phyloP scores from a whole-genome alignment of 1,284 basidiomycete species.

The Sparassis latifolia region DNA sequence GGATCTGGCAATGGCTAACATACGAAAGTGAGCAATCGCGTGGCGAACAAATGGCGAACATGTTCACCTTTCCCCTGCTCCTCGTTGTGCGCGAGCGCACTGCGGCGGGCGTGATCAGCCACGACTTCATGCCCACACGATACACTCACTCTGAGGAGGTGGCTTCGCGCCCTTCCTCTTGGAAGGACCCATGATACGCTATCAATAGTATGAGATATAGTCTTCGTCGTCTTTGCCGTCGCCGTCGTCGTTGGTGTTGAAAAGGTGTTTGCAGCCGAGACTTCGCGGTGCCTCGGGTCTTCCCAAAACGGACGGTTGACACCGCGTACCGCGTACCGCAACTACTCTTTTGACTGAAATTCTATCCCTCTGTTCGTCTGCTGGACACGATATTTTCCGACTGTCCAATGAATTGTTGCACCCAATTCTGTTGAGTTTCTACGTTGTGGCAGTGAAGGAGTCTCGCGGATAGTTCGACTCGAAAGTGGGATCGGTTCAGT shows the following conservation, averaged over 20 bases:
- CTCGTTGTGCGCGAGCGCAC: conserved; percentile 63
- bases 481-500: too few relatives aligned
- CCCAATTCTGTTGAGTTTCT: too few relatives aligned
- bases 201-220: neutral
- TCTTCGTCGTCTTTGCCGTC: neutral
- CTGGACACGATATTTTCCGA: too few relatives aligned
- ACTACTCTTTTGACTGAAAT: too few relatives aligned
- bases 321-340: neutral
- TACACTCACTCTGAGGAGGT: conserved; percentile 26
- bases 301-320: neutral
- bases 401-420: too few relatives aligned
- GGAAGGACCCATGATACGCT: conserved; percentile 22
- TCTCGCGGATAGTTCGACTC: too few relatives aligned
- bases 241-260: conserved; percentile 4
- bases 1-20: conserved; percentile 56
- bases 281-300: neutral
- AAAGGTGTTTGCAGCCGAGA: conserved; percentile 2
- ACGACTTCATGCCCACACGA: conserved; percentile 5
- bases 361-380: too few relatives aligned
- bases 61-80: conserved; percentile 47
- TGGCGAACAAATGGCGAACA: conserved; percentile 9
- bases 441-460: too few relatives aligned
- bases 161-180: conserved; percentile 27
- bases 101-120: conserved; percentile 24
- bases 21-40: conserved; percentile 8